These are phyloP conservation scores for Penicillium lagena DNA, from an alignment of 495 filamentous ascomycete genomes.

Conservation along the genomic window DNA sequence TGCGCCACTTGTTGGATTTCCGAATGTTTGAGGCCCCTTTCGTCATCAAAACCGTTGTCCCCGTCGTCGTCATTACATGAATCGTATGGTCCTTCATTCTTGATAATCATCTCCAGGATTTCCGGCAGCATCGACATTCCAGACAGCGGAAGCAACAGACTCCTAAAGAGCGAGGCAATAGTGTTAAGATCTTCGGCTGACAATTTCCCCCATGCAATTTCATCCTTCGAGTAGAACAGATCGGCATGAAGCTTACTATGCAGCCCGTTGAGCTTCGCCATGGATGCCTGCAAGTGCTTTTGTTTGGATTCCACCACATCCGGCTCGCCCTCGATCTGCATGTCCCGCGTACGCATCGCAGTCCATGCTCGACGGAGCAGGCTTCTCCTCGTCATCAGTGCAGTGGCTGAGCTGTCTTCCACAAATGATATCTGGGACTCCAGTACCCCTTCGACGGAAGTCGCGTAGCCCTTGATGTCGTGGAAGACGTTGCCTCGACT, in stretches of 20 bases:
- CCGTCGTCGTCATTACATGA: not conserved
- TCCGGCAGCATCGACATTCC: constrained; percentile 66
- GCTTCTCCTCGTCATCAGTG: constrained; percentile 11
- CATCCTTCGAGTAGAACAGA: constrained; percentile 64
- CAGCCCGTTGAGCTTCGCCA: constrained; percentile 47
- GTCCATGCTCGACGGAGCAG: constrained; percentile 19
- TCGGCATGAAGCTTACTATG: constrained; percentile 62
- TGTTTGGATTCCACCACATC: constrained; percentile 19
- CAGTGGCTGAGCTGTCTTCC: constrained; percentile 23
- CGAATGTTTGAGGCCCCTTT: constrained; percentile 24
- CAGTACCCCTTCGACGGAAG: constrained; percentile 41
- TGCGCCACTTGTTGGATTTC: constrained; percentile 42
- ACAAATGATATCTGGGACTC: constrained; percentile 55
- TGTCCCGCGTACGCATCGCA: constrained; percentile 12
- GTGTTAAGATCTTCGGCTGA: constrained; percentile 55
- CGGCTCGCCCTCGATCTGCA: constrained; percentile 26
- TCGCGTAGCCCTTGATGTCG: constrained; percentile 49
- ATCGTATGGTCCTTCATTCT: constrained; percentile 15
- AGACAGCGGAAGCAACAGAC: constrained; percentile 55
- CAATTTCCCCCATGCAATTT: constrained; percentile 63
- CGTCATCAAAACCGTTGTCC: constrained; percentile 15
- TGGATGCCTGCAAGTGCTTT: constrained; percentile 39
- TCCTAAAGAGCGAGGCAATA: constrained; percentile 47
- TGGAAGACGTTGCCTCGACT: constrained; percentile 51
- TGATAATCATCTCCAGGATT: constrained; percentile 54